Evolutionary conservation across 1,284 basidiomycete genomes (phyloP), one percentile per base, ranked within the genome.

Genomic region (Bothia castanella): DNA sequence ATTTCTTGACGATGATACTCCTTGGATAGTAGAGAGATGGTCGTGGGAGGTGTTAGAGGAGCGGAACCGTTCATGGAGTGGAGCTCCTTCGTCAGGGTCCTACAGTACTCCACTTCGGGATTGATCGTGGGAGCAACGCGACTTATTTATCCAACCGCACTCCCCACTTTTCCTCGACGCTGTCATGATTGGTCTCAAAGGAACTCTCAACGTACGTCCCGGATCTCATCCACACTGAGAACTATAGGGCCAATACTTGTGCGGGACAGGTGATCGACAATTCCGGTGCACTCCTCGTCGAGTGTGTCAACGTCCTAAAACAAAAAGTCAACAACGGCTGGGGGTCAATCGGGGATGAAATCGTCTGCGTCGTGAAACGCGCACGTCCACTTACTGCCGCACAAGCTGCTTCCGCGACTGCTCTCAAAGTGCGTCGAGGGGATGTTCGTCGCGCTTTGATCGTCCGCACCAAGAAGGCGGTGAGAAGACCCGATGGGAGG

Each of bases 281-380:
- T 74, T 96, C 96, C n/a, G 96, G 96, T 50, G 96, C 92, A 3
- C 78, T 98, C 56, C 75, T 97, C 52, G 89, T 96, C 36, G 96
- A 98, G 75, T 97, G 95, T 64, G 92, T 99, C 69, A 97, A 99
- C 69, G 86, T 99, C 20, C 78, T 98, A 53, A 97, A 97, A 72
- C 87, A 92, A 71, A 98, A 97, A 73, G 91, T 92, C 74, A 79
- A 92, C 81, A 80, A 91, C 74, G 81, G 97, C 66, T 84, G 79
- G 78, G 87, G 84, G 50, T 76, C 78, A 35, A 80, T 87, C 57
- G 96, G 96, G 42, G 97, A 99, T 74, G 96, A 98, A 71, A 93
- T 98, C 55, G 93, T 97, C 54, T 95, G 94, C 53, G 95, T 99
- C 52, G 86, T 99, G 58, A 92, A 97, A 69, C 85, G 86, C 57